These are phyloP conservation scores for Epichloe sp. DNA, from an alignment of 2,329 filamentous ascomycete genomes.

Conservation along the genomic window DNA sequence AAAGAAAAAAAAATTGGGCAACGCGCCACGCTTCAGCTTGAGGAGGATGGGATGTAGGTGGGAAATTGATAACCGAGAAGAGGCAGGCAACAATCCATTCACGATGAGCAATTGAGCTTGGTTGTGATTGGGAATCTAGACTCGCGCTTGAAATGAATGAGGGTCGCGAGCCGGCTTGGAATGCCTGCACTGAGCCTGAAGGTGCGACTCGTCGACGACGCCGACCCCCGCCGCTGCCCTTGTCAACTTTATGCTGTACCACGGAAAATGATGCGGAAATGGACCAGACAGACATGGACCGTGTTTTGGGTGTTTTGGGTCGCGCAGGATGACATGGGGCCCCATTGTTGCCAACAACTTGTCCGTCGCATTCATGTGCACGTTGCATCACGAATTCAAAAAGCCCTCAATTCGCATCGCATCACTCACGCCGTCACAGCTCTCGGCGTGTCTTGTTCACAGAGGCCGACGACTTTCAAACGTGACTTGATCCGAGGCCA, in stretches of 20 bases:
- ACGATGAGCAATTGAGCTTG: neutral
- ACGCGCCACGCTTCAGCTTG: neutral
- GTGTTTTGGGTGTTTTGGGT: no score
- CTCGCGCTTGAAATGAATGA: neutral
- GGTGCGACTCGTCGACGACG: neutral
- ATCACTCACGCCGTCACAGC: no score
- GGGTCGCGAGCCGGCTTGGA: neutral
- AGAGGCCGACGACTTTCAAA: no score
- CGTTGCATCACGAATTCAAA: no score
- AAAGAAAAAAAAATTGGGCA: no score
- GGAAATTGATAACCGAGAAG: no score
- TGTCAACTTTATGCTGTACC: neutral
- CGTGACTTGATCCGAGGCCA: no score
- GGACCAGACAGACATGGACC: neutral
- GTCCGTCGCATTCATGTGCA: no score
- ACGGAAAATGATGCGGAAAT: neutral
- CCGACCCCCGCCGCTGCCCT: neutral
- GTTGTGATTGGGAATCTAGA: neutral
- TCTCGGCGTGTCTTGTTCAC: no score
- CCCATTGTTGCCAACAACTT: neutral
- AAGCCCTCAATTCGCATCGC: no score
- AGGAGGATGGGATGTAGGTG: neutral
- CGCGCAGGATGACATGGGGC: neutral
- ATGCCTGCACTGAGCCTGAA: slow-evolving; percentile 1
- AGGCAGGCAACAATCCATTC: neutral